Evolutionary conservation across 495 filamentous ascomycete species (phyloP).

Genomic region (Penicillium goetzii): DNA sequence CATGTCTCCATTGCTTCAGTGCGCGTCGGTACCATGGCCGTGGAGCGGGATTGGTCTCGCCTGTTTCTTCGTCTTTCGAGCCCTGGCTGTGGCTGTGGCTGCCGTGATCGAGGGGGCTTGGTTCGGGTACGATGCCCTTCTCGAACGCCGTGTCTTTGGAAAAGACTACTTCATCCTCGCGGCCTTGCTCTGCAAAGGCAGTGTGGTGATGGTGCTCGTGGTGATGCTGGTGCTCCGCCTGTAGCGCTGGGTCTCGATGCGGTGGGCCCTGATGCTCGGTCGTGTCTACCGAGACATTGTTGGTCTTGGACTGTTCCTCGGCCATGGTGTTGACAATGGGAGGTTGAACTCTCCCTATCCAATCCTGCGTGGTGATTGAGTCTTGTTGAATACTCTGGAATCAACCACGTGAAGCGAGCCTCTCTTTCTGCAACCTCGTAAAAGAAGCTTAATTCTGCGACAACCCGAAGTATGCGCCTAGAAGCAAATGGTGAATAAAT

Average conservation of each 20-base stretch:
- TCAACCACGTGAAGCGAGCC: constrained; percentile 1
- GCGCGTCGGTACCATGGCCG: constrained; percentile 34
- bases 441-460: neutral
- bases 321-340: neutral
- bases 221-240: constrained; percentile 46
- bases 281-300: constrained; percentile 4
- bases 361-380: constrained; percentile 1
- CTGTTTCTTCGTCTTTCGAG: constrained; percentile 38
- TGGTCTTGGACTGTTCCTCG: constrained; percentile 4
- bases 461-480: neutral
- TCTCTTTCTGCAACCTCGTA: neutral
- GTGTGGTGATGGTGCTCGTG: constrained; percentile 58
- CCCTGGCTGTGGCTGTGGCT: constrained; percentile 40
- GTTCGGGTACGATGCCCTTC: constrained; percentile 48
- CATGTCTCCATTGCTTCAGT: constrained; percentile 38
- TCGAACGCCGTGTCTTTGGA: constrained; percentile 47
- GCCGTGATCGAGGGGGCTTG: constrained; percentile 45
- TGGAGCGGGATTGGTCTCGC: constrained; percentile 26
- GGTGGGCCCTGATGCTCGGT: neutral
- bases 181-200: constrained; percentile 45
- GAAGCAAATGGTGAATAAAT: neutral
- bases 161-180: constrained; percentile 53
- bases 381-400: constrained; percentile 4
- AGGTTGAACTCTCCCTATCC: neutral
- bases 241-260: constrained; percentile 26